Evolutionary conservation across 2,329 filamentous ascomycete species (phyloP).

Genomic region (Xylaria sp.): DNA sequence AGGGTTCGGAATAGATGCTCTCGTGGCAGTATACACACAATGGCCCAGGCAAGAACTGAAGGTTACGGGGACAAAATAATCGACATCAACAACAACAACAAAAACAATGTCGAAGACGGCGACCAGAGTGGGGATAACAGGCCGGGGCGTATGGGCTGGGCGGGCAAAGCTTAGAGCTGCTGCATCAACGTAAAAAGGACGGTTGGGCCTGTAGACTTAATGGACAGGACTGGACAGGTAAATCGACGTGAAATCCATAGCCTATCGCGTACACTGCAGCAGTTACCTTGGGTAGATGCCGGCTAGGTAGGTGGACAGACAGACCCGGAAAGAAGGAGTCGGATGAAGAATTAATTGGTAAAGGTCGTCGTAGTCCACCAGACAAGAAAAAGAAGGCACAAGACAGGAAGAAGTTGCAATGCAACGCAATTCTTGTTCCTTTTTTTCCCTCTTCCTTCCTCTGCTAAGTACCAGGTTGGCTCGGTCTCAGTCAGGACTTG

Average conservation of each 20-base stretch:
- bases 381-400: conserved; percentile 30
- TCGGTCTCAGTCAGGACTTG: conserved; percentile 39
- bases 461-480: conserved; percentile 28
- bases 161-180: conserved; percentile 21
- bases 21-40: conserved; percentile 38
- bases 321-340: conserved; percentile 8
- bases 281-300: neutral
- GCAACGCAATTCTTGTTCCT: conserved; percentile 21
- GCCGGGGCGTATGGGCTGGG: conserved; percentile 8
- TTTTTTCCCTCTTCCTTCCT: conserved; percentile 12
- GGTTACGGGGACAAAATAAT: conserved; percentile 26
- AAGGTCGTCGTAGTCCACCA: conserved; percentile 21
- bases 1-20: conserved; percentile 40
- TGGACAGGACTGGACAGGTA: conserved; percentile 10
- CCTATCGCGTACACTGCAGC: neutral
- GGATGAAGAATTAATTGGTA: conserved; percentile 8
- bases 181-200: conserved; percentile 11
- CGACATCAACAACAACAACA: conserved; percentile 19
- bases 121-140: conserved; percentile 32
- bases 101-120: conserved; percentile 26
- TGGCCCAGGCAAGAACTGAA: conserved; percentile 20
- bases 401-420: conserved; percentile 30
- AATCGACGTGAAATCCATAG: neutral
- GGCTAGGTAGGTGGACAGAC: conserved; percentile 1
- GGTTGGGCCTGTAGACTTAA: conserved; percentile 11